phyloP scores from a whole-genome alignment of 257 asterid species.

The Ocimum tenuiflorum region DNA sequence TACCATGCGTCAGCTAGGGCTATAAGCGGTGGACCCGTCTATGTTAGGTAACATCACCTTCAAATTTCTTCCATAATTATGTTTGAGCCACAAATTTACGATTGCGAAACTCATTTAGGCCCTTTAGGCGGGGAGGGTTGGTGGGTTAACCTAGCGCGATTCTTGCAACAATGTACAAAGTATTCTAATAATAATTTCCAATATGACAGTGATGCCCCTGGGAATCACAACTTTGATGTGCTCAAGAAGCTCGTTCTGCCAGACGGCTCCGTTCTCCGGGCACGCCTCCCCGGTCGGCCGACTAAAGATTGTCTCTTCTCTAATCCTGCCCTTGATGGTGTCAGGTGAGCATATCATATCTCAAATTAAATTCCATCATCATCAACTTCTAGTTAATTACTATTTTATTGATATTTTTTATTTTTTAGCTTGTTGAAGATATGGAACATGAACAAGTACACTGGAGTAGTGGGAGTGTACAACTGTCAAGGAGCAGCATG shows the following conservation, averaged over 20 bases:
- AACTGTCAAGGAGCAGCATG: conserved; percentile 78
- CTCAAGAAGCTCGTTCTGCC: conserved; percentile 51
- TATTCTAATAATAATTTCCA: no score
- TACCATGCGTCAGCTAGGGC: conserved; percentile 63
- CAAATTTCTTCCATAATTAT: no score
- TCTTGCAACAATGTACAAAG: no score
- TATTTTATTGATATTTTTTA: no score
- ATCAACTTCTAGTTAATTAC: no score
- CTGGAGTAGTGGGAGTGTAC: conserved; percentile 55
- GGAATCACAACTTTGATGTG: conserved; percentile 46
- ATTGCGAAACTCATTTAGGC: no score
- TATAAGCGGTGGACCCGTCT: conserved; percentile 53
- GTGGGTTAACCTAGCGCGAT: no score
- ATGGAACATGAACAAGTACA: conserved; percentile 58
- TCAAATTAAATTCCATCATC: no score
- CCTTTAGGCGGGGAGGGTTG: no score
- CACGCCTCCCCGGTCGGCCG: conserved; percentile 53
- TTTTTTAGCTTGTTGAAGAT: conserved; percentile 47
- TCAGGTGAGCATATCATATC: conserved; percentile 1
- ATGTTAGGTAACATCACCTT: conserved; percentile 43
- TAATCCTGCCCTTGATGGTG: conserved; percentile 53
- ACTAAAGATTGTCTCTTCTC: conserved; percentile 51
- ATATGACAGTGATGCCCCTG: conserved; percentile 39
- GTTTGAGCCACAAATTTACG: no score
- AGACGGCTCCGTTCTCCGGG: conserved; percentile 61